phyloP scores from a whole-genome alignment of 2,329 filamentous ascomycete genomes.

The Talaromyces sp. region DNA sequence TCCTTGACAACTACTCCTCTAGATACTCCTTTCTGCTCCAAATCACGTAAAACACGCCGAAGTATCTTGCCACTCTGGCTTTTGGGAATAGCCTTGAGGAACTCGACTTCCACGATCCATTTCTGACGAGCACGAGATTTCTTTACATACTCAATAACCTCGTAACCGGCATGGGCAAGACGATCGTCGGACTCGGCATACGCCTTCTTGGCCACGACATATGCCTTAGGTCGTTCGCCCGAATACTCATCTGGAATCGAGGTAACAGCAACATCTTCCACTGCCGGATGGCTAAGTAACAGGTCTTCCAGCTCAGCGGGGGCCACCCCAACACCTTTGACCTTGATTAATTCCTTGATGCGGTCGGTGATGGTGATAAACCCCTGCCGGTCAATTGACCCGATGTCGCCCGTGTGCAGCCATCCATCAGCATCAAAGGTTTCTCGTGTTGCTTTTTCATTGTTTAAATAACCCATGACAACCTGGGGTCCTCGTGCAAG shows the following conservation, averaged over 20 bases:
- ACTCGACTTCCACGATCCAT: not conserved
- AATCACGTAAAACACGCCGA: not conserved
- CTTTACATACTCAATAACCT: not conserved
- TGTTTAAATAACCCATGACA: constrained; percentile 51
- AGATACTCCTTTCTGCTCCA: not conserved
- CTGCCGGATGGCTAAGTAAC: not conserved
- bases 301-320: not conserved
- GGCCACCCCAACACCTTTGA: not conserved
- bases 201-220: not conserved
- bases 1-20: not conserved
- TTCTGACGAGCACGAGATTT: not conserved
- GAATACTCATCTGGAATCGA: not conserved
- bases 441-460: constrained; percentile 44
- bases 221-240: not conserved
- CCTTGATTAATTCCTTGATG: constrained; percentile 47
- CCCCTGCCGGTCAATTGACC: constrained; percentile 21
- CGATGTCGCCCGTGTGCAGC: constrained; percentile 73
- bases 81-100: not conserved
- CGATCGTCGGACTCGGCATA: not conserved
- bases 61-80: not conserved
- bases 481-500: constrained; percentile 52
- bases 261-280: constrained; percentile 1
- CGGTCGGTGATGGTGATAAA: constrained; percentile 63
- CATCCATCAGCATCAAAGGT: constrained; percentile 53
- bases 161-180: not conserved